Base-by-base conservation (phyloP, 2,329 filamentous ascomycete genomes). In the Madurella mycetomatis region DNA sequence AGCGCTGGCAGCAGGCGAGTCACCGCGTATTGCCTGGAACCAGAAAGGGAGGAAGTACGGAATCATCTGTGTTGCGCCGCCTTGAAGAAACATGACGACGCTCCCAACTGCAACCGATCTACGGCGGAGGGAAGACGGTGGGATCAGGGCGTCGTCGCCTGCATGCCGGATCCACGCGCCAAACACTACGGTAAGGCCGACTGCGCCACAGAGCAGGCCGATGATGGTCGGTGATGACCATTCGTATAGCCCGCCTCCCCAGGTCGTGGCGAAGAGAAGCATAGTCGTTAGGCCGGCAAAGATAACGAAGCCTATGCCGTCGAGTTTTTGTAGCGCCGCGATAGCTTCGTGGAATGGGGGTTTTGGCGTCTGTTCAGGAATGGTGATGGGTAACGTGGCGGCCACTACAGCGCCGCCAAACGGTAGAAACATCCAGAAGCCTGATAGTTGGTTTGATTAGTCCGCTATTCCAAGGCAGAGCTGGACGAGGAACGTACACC, bases 381-480 rank as follows among this genome's bases (percentile, higher is more conserved):
- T 25, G 11, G 17, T 8, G 9, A 44, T 44, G 2, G 19, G 17
- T 4, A 51, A 5, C 12, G 41, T 43, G 12, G 25, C 25, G 15
- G 25, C 12, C 41, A 37, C 19, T 16, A 30, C 31, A 2, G 41
- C 17, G 2, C 12, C 41, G 7, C 41, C 41, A 17, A 40, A 4
- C n/a, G 46, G 46, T 9, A 48, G 46, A n/a, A 48, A 48, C 4
- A 48, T 25, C 46, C 46, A 48, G n/a, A 48, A 48, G 47, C 41
- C 41, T 44, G 41, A 9, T n/a, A 44, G 9, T 44, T 44, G 13
- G 34, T 15, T 15, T 12, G 34, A 15, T 37, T 4, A 37, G 11
- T 11, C 34, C 4, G 11, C 9, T 4, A 12, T 9, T 37, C 13
- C 11, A 4, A 5, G 34, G 9, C 34, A 11, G 34, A 37, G 34